These are phyloP conservation scores for Schwanniomyces occidentalis DNA, from an alignment of 805 yeast species.

Conservation along the genomic window DNA sequence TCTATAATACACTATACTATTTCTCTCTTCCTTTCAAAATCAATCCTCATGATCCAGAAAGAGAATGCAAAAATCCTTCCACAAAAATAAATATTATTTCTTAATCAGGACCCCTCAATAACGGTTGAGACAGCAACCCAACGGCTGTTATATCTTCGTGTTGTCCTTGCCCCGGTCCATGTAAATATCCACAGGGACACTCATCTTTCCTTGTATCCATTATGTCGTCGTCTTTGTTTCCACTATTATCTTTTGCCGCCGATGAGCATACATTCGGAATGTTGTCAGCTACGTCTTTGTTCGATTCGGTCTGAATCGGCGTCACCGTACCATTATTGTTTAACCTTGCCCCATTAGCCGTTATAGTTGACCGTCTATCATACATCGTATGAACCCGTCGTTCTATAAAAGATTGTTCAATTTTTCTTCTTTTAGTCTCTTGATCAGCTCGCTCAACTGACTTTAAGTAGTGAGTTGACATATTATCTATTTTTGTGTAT, in stretches of 20 bases:
- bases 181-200: conserved; percentile 32
- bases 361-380: background rate
- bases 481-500: too few relatives aligned
- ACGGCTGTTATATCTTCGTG: conserved; percentile 25
- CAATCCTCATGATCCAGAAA: too few relatives aligned
- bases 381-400: background rate
- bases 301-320: conserved; percentile 1
- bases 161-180: conserved; percentile 27
- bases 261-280: too few relatives aligned
- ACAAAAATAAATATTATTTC: too few relatives aligned
- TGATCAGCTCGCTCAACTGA: too few relatives aligned
- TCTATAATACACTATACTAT: too few relatives aligned
- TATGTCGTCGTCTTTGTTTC: background rate
- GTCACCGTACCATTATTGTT: conserved; percentile 5
- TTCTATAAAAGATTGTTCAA: too few relatives aligned
- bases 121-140: conserved; percentile 20
- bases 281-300: too few relatives aligned
- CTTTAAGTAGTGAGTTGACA: too few relatives aligned
- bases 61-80: too few relatives aligned
- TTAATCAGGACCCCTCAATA: conserved; percentile 28
- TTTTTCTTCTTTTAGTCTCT: conserved; percentile 8
- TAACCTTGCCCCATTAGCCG: conserved; percentile 3
- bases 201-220: conserved; percentile 6
- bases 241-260: background rate
- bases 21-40: background rate